Base-by-base conservation (phyloP, 2,329 filamentous ascomycete genomes). In the Huntiella bhutanensis region DNA sequence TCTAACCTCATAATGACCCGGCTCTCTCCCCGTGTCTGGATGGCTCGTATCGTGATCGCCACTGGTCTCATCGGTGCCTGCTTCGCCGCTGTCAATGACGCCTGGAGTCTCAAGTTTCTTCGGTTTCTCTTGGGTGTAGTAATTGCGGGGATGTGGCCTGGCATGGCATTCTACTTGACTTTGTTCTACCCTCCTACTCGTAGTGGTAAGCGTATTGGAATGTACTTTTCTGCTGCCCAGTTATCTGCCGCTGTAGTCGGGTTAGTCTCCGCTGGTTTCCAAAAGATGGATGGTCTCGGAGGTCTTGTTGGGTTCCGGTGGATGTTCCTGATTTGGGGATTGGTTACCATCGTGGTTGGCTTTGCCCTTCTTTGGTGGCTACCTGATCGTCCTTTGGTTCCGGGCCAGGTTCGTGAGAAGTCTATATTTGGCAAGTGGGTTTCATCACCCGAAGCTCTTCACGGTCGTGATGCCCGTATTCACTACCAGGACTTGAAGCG, bases 71-170 rank as follows among this genome's bases (percentile, higher is more conserved):
- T 93, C 44, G 86, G 86, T 1, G 71, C 77, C 45, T 91, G 84
- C 57, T 84, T 93, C 62, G 75, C 84, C 4, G 84, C 82, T 10
- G 84, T 91, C 57, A 73, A 77, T 53, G 75, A 77, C 36, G 81
- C 82, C 5, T 92, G 85, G 81, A 91, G 83, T 56, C 69, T 93
- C 54, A 87, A 88, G 72, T 67, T 93, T n/a, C 70, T 94, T 22
- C 78, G 86, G 5, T 79, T 94, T 47, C 69, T 94, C 8, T 73
- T 94, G 5, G 86, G 86, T 41, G 71, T 91, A 11, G 85, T 93
- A 17, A 87, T 87, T 58, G 86, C 86, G 1, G 86, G 86, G 41
- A 86, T 94, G 80, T 94, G 86, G 86, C 86, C 86, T 0, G 86
- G 86, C 43, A 93, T 94, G 86, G 76, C 84, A 7, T 91, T 91